Conservation (phyloP, 148 eudicot species). For the Chenopodium suecicum region DNA sequence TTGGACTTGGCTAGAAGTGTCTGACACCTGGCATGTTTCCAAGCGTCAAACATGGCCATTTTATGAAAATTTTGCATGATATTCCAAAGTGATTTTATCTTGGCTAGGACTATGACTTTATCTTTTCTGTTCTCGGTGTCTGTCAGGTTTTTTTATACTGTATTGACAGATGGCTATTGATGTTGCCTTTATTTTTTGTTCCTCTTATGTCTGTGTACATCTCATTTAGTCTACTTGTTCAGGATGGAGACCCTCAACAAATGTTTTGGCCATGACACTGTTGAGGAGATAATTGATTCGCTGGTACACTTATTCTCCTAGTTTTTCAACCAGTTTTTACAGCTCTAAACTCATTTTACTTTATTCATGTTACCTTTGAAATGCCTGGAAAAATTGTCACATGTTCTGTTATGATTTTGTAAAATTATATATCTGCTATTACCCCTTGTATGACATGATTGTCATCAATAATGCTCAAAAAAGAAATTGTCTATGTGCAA, state of each 20-base stretch:
- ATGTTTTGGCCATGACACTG: slow-evolving; percentile 81
- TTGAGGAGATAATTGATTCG: slow-evolving; percentile 81
- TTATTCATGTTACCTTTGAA: not conserved
- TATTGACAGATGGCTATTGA: not conserved
- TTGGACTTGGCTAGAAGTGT: too few relatives aligned
- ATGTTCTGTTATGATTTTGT: not conserved
- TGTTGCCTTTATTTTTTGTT: not conserved
- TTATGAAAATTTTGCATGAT: too few relatives aligned
- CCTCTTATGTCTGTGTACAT: not conserved
- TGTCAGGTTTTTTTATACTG: not conserved
- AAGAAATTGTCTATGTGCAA: not conserved
- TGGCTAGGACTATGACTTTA: too few relatives aligned
- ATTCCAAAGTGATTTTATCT: too few relatives aligned
- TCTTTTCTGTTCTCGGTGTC: not conserved
- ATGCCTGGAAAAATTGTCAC: not conserved
- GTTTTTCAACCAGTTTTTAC: not conserved
- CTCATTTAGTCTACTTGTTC: slow-evolving; percentile 26
- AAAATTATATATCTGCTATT: too few relatives aligned
- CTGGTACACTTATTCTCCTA: slow-evolving; percentile 45
- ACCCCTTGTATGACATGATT: not conserved
- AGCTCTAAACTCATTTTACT: not conserved
- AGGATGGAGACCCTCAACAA: slow-evolving; percentile 71
- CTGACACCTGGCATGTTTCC: too few relatives aligned
- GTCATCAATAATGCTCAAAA: not conserved
- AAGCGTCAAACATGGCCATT: too few relatives aligned